Evolutionary conservation across 495 filamentous ascomycete species (phyloP), one percentile per base, ranked within the genome.

Genomic region (Podospora anserina): DNA sequence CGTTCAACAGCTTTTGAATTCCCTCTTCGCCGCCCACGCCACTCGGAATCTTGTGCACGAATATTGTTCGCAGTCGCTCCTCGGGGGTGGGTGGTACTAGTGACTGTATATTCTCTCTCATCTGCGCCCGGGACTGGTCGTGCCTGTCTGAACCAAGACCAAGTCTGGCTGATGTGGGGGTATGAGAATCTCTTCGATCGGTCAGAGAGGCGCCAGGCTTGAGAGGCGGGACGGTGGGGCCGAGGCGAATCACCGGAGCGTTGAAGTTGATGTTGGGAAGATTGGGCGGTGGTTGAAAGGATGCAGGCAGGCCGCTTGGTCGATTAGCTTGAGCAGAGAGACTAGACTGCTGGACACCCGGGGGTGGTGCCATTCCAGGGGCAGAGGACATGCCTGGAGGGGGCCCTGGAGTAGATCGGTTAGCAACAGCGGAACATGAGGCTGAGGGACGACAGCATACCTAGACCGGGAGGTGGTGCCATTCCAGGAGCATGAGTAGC

Each of bases 211-310:
- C 84, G 53, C 86, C 78, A 53, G 90, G 83, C 74, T 93, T 92
- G 27, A 86, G 77, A 5, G 90, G 89, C 3, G 86, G 87, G 9
- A 88, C 86, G 3, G 86, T 88, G 54, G 86, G 84, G 11, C 94
- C 94, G 49, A 99, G 84, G 27, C 95, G 91, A 78, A 99, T 98
- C 49, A 98, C 94, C 62, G 96, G 93, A 20, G 95, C 96, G 76
- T 90, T 95, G 80, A 97, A 97, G 81, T 99, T 97, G 82, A 99
- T 97, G 78, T 97, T 95, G 9, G 95, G 93, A 84, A 97, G 90
- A 18, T 95, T 97, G 57, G 92, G 82, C 26, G 94, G 94, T 26
- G 92, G 88, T 82, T 97, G 93, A 77, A 97, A 97, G 77, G 89
- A 90, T 34, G 90, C 82, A 66, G 92, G 91, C 70, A 96, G 89